phyloP scores from a whole-genome alignment of 208 protist genomes.

The Trypanosoma cruzi region DNA sequence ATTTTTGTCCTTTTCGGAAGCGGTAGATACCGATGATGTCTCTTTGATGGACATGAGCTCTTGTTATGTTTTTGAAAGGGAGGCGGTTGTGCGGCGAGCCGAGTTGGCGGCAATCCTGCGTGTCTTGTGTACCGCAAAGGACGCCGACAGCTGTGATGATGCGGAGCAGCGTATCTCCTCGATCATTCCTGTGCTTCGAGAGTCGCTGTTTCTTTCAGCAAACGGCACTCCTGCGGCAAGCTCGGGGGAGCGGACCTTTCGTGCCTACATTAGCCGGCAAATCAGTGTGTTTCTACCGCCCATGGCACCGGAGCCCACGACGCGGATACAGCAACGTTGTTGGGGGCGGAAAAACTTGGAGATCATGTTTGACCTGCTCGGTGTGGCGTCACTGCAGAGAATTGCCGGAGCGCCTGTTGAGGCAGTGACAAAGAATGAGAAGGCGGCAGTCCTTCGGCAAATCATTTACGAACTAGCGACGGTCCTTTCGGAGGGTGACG shows the following conservation, averaged over 20 bases:
- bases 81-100: conserved; percentile 27
- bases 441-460: conserved; percentile 30
- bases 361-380: conserved; percentile 37
- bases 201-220: conserved; percentile 13
- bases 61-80: conserved; percentile 32
- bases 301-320: conserved; percentile 34
- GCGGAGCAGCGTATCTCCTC: neutral
- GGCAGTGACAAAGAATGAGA: conserved; percentile 36
- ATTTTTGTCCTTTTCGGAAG: conserved; percentile 6
- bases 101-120: conserved; percentile 29
- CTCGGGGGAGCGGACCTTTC: conserved; percentile 36
- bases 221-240: conserved; percentile 17
- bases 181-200: conserved; percentile 1
- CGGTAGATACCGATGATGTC: neutral
- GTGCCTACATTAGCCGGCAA: conserved; percentile 30
- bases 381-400: conserved; percentile 19
- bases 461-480: conserved; percentile 33
- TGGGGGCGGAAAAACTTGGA: conserved; percentile 41
- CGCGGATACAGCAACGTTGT: conserved; percentile 33
- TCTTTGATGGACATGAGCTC: conserved; percentile 23
- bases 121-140: conserved; percentile 15
- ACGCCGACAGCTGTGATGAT: neutral
- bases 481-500: conserved; percentile 17
- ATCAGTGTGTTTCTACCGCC: conserved; percentile 28
- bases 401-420: conserved; percentile 10